Base-by-base conservation (phyloP, 805 yeast species). In the Wickerhamomyces kurtzmanii region DNA sequence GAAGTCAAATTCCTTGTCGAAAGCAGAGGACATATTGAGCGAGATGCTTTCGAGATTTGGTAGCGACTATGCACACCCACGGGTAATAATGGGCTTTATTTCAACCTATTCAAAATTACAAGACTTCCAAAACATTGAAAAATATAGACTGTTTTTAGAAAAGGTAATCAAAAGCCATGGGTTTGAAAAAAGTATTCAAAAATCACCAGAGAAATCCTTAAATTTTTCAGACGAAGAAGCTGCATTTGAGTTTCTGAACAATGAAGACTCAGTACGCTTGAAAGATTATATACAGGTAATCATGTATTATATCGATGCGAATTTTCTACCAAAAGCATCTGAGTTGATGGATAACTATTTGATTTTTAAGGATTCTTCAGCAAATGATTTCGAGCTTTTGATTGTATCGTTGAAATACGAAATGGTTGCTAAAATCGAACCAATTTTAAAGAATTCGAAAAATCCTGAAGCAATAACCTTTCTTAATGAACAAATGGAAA, bases 11-110 rank as follows among this genome's bases (percentile, higher is more conserved):
- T 43, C 54, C 18, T 30, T 60, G 5, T 46, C 35, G 5, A 39
- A 41, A n/a, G 69, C 71, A 15, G 61, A 61, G 23, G 37, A 37
- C 3, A 24, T 59, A 3, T 50, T 62, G 4, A 18, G 31, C 1
- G 38, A 45, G 6, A 52, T 60, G 2, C 38, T 45, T 22, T 30
- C 37, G 0, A 39, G 37, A 24, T 59, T 43, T 30, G 34, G 33
- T 7, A 36, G 44, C 19, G 49, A 51, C 0, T 60, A 59, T 33
- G 23, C 65, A 3, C 55, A 55, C 31, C 56, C 65, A 3, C 52
- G 54, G 22, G 45, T 63, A 11, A 40, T 56, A 9, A 44, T 51
- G 12, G 34, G 48, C 4, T 59, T 60, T 17, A 47, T 68, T 14
- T 45, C 49, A 17, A 48, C 41, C 14, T 59, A 57, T 32, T 32